phyloP scores from a whole-genome alignment of 257 asterid species.

The Plectranthus barbatus region DNA sequence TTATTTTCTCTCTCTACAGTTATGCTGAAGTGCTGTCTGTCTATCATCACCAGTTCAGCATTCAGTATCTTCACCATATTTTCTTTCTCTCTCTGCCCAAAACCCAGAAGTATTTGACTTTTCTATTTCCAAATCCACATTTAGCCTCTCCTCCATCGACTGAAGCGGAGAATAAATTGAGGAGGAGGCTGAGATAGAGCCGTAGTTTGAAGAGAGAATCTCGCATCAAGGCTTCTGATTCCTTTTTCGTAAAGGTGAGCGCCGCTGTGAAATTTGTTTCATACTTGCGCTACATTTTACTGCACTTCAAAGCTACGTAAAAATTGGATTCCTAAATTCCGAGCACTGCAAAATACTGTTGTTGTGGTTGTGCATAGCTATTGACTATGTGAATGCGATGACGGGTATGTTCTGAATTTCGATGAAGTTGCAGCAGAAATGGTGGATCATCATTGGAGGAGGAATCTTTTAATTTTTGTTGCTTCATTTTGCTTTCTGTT shows the following conservation, averaged over 20 bases:
- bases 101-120: constrained; percentile 13
- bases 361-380: background rate
- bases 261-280: background rate
- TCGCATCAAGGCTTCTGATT: constrained; percentile 30
- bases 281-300: background rate
- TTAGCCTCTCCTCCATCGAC: constrained; percentile 37
- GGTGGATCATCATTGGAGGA: constrained; percentile 54
- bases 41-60: constrained; percentile 15
- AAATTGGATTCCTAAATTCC: constrained; percentile 23
- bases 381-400: constrained; percentile 20
- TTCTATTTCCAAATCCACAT: background rate
- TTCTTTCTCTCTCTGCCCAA: constrained; percentile 12
- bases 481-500: constrained; percentile 35
- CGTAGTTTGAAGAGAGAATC: too few species aligned
- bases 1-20: constrained; percentile 18
- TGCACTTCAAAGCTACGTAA: constrained; percentile 4
- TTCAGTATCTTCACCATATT: constrained; percentile 1
- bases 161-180: constrained; percentile 19
- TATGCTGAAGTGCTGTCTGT: background rate
- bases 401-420: constrained; percentile 33
- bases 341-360: background rate
- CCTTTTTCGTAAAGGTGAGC: constrained; percentile 28
- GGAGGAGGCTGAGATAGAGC: constrained; percentile 10
- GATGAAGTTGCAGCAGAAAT: constrained; percentile 61
- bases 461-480: constrained; percentile 24